A percentile compares a stretch with the other conserved stretches of the same genome.
phyloP scores from a whole-genome alignment of 169 alveolate species.

The Plasmodium coatneyi region DNA sequence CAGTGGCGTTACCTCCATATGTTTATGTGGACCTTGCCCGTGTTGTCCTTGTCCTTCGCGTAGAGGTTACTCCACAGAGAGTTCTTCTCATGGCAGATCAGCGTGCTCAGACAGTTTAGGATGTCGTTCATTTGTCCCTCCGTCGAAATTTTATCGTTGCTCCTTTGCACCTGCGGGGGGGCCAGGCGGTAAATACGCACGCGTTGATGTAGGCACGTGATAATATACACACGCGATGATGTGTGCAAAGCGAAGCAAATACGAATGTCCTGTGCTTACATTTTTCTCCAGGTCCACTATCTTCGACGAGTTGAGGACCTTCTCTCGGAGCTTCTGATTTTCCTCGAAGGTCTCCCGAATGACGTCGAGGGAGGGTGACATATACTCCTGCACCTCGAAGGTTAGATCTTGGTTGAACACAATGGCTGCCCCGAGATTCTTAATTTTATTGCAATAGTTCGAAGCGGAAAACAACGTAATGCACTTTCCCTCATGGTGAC shows the following conservation, averaged over 20 bases:
- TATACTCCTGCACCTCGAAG: conserved; percentile 90
- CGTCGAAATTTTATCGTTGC: conserved; percentile 1
- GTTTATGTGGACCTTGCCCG: conserved; percentile 51
- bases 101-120: conserved; percentile 22
- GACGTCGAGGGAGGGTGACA: conserved; percentile 88
- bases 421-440: conserved; percentile 90
- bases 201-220: no score
- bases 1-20: conserved; percentile 45
- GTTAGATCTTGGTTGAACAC: conserved; percentile 86
- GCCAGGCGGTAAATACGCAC: not conserved
- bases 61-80: conserved; percentile 60
- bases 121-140: conserved; percentile 40
- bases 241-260: no score
- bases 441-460: conserved; percentile 92
- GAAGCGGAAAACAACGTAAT: conserved; percentile 93
- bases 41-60: conserved; percentile 43
- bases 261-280: not conserved
- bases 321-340: conserved; percentile 79
- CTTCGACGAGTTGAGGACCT: conserved; percentile 46
- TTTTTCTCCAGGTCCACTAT: conserved; percentile 57
- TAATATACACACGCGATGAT: no score
- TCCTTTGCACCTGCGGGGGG: conserved; percentile 27
- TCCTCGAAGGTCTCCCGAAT: conserved; percentile 81
- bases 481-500: conserved; percentile 90
- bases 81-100: conserved; percentile 66